A percentile compares a stretch with the other conserved stretches of the same genome.
phyloP scores from a whole-genome alignment of 2,329 filamentous ascomycete species.

The Plectosphaerella plurivora region DNA sequence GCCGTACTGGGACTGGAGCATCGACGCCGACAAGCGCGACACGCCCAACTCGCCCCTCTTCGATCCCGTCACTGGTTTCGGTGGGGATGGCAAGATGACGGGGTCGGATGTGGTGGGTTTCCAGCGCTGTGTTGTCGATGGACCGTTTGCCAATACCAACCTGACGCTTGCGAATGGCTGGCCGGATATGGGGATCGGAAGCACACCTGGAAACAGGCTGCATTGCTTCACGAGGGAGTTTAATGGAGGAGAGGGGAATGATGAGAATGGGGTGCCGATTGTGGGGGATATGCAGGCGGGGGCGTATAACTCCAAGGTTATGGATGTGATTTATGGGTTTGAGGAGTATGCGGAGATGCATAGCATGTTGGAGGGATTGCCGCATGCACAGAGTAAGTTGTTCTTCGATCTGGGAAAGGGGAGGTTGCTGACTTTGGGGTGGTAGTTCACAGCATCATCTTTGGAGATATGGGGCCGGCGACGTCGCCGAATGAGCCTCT shows the following conservation, averaged over 20 bases:
- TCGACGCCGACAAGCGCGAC: conserved; percentile 13
- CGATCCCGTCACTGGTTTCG: conserved; percentile 24
- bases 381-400: conserved; percentile 11
- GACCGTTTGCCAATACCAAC: conserved; percentile 16
- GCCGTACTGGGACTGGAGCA: conserved; percentile 26
- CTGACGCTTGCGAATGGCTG: conserved; percentile 12
- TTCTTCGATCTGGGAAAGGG: neutral
- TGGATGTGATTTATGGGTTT: conserved; percentile 12
- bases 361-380: conserved; percentile 12
- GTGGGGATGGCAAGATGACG: conserved; percentile 17
- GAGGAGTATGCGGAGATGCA: conserved; percentile 9
- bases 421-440: neutral
- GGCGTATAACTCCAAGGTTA: conserved; percentile 9
- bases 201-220: conserved; percentile 7
- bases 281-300: conserved; percentile 13
- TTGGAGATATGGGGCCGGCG: conserved; percentile 18
- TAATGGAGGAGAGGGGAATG: conserved; percentile 5
- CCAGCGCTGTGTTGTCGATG: conserved; percentile 15
- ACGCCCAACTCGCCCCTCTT: conserved; percentile 22
- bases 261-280: conserved; percentile 10
- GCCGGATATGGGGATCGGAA: conserved; percentile 7
- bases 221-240: conserved; percentile 16
- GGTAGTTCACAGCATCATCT: conserved; percentile 13
- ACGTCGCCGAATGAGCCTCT: conserved; percentile 21
- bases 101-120: conserved; percentile 8